Base-by-base conservation (phyloP, 208 protist species). In the Tritrichomonas foetus region DNA sequence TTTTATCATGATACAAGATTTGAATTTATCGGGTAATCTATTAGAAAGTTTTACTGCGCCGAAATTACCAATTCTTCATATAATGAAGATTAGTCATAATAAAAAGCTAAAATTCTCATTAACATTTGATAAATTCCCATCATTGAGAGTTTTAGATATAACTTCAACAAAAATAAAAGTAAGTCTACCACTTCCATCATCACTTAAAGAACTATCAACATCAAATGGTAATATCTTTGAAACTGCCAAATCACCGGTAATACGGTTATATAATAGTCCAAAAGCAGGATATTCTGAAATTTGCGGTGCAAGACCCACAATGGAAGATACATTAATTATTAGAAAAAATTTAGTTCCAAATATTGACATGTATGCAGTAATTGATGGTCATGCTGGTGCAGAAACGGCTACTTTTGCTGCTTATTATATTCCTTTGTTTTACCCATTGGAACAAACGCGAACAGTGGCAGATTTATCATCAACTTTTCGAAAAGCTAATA, bases 251-350 rank as follows among this genome's bases (percentile, higher is more conserved):
- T 36, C 41, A 2, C 41, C 78, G 20, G 27, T 33, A 11, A 36
- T 57, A 39, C 33, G 47, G 20, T 47, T 61, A 27, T 89, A 44
- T n/a, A 16, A 89, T 11, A 20, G 41, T 27, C 3, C 5, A 20
- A 53, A 49, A 0, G 44, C 3, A 3, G 74, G 74, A 9, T 84
- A 84, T n/a, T 84, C 41, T 13, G 74, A 84, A 44, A 84, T 84
- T 14, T 39, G 36, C 20, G 74, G 74, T n/a, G 13, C 9, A 13
- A 2, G 74, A 53, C 3, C 9, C 1, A 53, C 74, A 9, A 84
- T 84, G 74, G 74, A 84, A 84, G 74, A 84, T 30, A n/a, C 74
- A 11, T 53, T 84, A n/a, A 53, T 84, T 20, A n/a, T 84, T 13
- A 49, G 74, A 53, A 49, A 8, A 25, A 53, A 84, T 30, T n/a